phyloP scores from a whole-genome alignment of 1,284 basidiomycete species.

The Microstroma glucosiphilum region DNA sequence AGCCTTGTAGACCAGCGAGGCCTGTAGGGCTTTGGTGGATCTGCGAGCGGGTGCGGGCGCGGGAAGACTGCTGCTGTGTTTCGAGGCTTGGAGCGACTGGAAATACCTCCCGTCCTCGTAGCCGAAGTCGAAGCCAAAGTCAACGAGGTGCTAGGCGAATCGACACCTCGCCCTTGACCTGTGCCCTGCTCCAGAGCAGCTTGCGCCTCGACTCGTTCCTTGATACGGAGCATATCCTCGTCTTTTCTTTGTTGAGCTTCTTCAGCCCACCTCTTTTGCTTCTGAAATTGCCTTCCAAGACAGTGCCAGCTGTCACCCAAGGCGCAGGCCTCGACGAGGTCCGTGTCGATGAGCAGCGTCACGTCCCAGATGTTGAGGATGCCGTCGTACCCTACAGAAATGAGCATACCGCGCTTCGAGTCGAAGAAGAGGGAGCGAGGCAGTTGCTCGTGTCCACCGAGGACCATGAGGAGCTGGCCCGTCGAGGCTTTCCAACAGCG shows the following conservation, averaged over 20 bases:
- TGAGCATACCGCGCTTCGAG: background rate
- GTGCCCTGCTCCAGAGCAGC: background rate
- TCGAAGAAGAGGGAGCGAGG: conserved; percentile 4
- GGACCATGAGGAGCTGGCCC: background rate
- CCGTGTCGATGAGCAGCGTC: background rate
- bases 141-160: background rate
- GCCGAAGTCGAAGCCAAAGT: no score
- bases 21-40: background rate
- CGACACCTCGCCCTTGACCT: background rate
- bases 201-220: background rate
- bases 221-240: background rate
- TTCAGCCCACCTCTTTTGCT: background rate
- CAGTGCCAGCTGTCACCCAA: background rate
- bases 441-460: background rate
- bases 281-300: background rate
- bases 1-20: background rate
- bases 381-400: conserved; percentile 4
- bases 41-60: background rate
- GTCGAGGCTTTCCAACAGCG: background rate
- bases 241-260: background rate
- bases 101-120: background rate
- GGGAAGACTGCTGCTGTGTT: background rate
- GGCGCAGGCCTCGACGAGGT: background rate
- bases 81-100: background rate
- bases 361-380: conserved; percentile 6